Evolutionary conservation across 257 asterid genomes (phyloP).

Genomic region (Buddleja alternifolia): DNA sequence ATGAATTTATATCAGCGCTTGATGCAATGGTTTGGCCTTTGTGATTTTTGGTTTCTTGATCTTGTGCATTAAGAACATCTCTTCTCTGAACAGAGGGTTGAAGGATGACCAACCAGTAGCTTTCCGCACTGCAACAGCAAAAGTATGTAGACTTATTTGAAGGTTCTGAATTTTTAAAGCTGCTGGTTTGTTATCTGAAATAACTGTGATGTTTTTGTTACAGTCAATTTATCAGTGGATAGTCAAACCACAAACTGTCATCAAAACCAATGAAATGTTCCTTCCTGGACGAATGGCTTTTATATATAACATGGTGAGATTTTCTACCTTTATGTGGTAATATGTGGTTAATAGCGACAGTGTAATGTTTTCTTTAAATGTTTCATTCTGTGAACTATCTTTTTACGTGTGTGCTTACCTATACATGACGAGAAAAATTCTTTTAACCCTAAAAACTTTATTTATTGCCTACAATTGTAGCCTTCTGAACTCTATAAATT

Average conservation of each 20-base stretch:
- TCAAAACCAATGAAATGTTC: slow-evolving; percentile 96
- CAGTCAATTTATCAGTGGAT: slow-evolving; percentile 95
- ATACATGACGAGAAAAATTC: slow-evolving; percentile 6
- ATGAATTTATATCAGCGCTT: not conserved
- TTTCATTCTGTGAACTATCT: slow-evolving; percentile 13
- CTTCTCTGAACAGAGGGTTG: slow-evolving; percentile 56
- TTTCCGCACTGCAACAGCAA: slow-evolving; percentile 90
- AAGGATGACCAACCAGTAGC: slow-evolving; percentile 81
- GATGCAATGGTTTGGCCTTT: slow-evolving; percentile 9
- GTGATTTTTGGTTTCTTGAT: slow-evolving; percentile 13
- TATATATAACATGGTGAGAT: slow-evolving; percentile 80
- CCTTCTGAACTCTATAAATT: not conserved
- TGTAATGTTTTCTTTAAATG: not conserved
- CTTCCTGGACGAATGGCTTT: slow-evolving; percentile 99
- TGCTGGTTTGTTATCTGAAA: slow-evolving; percentile 30
- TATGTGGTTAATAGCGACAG: not conserved
- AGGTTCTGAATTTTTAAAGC: not conserved
- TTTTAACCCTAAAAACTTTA: not conserved
- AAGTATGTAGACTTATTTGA: slow-evolving; percentile 47
- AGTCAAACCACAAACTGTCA: slow-evolving; percentile 84
- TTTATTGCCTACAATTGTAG: not conserved
- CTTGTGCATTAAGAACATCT: slow-evolving; percentile 28
- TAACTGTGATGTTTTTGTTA: slow-evolving; percentile 26
- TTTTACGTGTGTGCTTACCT: no score
- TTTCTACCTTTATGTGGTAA: not conserved